Conservation (phyloP, 495 filamentous ascomycete species). For the Penicillium crystallinum region DNA sequence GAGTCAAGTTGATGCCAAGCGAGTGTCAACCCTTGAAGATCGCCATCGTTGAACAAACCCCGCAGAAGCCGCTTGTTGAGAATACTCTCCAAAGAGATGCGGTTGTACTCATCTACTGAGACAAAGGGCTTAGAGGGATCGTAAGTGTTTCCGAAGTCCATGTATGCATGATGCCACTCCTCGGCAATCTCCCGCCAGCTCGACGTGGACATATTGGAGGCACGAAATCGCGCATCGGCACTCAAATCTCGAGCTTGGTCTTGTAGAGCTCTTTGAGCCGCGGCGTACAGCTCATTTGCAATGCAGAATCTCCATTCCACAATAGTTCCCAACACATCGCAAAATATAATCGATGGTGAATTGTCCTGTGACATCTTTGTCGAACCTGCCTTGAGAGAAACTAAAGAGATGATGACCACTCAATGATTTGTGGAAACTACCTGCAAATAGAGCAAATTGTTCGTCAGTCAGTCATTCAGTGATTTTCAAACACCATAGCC, state of each 20-base stretch:
- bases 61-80: conserved; percentile 6
- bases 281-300: conserved; percentile 11
- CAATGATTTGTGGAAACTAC: no score
- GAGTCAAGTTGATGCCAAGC: conserved; percentile 20
- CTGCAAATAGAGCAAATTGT: no score
- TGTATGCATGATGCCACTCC: conserved; percentile 18
- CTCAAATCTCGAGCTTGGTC: conserved; percentile 2
- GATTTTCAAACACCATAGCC: no score
- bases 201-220: conserved; percentile 9
- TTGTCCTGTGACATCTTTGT: conserved; percentile 5
- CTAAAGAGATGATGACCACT: neutral
- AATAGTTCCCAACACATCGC: conserved; percentile 18
- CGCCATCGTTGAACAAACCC: conserved; percentile 13
- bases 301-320: conserved; percentile 21
- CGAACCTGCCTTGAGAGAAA: neutral
- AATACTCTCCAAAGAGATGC: conserved; percentile 11
- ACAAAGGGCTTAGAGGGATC: conserved; percentile 16
- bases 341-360: conserved; percentile 13
- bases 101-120: conserved; percentile 20
- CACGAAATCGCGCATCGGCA: conserved; percentile 6
- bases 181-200: conserved; percentile 10
- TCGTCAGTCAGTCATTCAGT: no score
- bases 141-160: conserved; percentile 17
- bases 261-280: conserved; percentile 10
- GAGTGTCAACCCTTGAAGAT: conserved; percentile 13